Evolutionary conservation across 176 grass and related monocot genomes (phyloP).

Genomic region (Lolium rigidum): DNA sequence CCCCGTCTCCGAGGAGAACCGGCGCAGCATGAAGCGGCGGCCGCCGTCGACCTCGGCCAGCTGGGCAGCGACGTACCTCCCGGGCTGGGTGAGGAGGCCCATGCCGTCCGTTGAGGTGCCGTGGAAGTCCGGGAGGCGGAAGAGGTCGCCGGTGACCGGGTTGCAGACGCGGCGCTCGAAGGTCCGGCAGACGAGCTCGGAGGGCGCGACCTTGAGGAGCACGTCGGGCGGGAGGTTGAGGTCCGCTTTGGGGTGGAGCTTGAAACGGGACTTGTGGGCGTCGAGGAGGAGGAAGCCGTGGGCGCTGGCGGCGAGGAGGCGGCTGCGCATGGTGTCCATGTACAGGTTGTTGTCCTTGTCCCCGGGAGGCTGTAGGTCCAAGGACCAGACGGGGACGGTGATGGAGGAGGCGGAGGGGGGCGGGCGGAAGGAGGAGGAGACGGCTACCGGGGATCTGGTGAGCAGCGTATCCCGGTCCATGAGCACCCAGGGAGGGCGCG

Average conservation of each 20-base stretch:
- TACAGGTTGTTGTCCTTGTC: too few species aligned
- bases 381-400: too few species aligned
- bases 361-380: too few species aligned
- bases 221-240: neutral
- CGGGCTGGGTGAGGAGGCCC: slow-evolving; percentile 3
- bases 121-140: slow-evolving; percentile 11
- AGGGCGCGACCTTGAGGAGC: neutral
- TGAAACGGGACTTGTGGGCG: neutral
- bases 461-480: neutral
- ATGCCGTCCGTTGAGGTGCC: neutral
- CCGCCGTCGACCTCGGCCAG: slow-evolving; percentile 17
- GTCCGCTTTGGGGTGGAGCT: neutral
- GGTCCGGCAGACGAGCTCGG: neutral
- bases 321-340: neutral
- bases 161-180: slow-evolving; percentile 13
- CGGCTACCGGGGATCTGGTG: neutral
- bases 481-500: slow-evolving; percentile 10
- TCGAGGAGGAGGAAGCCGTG: slow-evolving; percentile 12
- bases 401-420: neutral
- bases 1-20: neutral
- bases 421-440: neutral
- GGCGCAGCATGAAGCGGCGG: slow-evolving; percentile 23
- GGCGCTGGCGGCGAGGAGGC: slow-evolving; percentile 6
- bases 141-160: slow-evolving; percentile 7
- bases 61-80: neutral